Evolutionary conservation across 768 basidiomycete genomes (phyloP).

Genomic region (Tylopilus felleus): DNA sequence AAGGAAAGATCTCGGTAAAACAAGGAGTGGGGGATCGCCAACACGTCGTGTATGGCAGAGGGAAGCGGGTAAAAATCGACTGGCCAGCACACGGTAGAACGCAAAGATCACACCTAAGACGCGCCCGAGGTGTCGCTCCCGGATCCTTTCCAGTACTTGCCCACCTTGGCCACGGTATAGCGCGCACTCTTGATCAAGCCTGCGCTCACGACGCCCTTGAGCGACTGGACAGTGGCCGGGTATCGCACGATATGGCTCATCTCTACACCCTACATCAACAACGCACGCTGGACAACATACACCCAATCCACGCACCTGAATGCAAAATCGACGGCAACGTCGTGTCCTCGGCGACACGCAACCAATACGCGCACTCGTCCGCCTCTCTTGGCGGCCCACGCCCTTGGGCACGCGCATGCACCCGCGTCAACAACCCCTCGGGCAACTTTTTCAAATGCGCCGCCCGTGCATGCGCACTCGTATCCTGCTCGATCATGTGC

Average conservation of each 20-base stretch:
- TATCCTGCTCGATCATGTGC: slow-evolving; percentile 69
- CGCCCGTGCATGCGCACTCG: slow-evolving; percentile 59
- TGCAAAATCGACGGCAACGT: slow-evolving; percentile 49
- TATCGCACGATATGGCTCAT: slow-evolving; percentile 73
- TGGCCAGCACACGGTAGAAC: not conserved
- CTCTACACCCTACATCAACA: slow-evolving; percentile 44
- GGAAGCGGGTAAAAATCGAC: not conserved
- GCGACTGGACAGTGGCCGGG: slow-evolving; percentile 78
- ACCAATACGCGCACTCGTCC: slow-evolving; percentile 77
- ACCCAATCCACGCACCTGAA: slow-evolving; percentile 41
- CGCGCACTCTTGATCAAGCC: slow-evolving; percentile 75
- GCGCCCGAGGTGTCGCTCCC: not conserved
- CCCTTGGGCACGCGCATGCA: slow-evolving; percentile 40
- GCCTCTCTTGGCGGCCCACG: slow-evolving; percentile 43
- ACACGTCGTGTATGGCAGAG: not conserved
- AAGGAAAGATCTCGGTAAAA: slow-evolving; percentile 1
- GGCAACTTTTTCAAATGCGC: slow-evolving; percentile 81
- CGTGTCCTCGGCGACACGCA: slow-evolving; percentile 63
- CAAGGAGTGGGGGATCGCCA: slow-evolving; percentile 10
- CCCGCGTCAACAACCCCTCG: slow-evolving; percentile 52
- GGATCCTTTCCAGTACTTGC: slow-evolving; percentile 72
- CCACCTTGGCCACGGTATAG: slow-evolving; percentile 73
- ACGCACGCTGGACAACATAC: not conserved
- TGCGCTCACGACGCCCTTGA: slow-evolving; percentile 84
- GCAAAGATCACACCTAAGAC: slow-evolving; percentile 6